These are phyloP conservation scores for Lonicera japonica DNA, from an alignment of 129 eudicot species.

Conservation along the genomic window DNA sequence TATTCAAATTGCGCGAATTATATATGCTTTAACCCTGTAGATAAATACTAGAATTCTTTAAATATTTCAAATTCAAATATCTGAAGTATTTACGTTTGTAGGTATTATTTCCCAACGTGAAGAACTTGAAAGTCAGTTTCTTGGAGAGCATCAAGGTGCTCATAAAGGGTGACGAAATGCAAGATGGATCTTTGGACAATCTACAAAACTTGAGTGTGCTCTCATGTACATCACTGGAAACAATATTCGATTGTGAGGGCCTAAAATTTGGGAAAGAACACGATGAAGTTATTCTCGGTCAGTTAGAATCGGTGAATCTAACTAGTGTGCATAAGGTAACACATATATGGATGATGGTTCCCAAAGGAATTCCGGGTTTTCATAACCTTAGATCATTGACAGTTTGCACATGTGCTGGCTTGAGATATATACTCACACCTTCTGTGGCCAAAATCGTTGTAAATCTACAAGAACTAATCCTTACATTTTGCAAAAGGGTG, in stretches of 20 bases:
- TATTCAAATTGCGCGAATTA: too few species aligned
- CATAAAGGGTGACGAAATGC: too few species aligned
- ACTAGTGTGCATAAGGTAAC: background rate
- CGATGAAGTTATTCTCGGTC: background rate
- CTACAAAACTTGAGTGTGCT: background rate
- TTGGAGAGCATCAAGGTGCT: too few species aligned
- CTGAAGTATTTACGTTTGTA: background rate
- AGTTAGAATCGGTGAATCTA: background rate
- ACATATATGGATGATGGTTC: background rate
- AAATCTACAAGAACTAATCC: background rate
- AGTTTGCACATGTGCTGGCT: background rate
- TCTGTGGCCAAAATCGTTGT: background rate
- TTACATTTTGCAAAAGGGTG: background rate
- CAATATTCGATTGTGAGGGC: background rate
- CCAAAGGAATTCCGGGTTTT: background rate
- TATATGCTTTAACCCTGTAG: too few species aligned
- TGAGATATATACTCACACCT: background rate
- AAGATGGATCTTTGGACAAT: too few species aligned
- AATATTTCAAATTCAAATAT: too few species aligned
- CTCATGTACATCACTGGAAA: too few species aligned
- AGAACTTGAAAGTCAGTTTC: background rate
- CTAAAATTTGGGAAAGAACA: background rate
- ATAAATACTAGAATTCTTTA: too few species aligned
- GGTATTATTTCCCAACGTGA: background rate
- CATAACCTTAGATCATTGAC: background rate